Conservation (phyloP, 2,329 filamentous ascomycete species). For the Diatrype stigma region DNA sequence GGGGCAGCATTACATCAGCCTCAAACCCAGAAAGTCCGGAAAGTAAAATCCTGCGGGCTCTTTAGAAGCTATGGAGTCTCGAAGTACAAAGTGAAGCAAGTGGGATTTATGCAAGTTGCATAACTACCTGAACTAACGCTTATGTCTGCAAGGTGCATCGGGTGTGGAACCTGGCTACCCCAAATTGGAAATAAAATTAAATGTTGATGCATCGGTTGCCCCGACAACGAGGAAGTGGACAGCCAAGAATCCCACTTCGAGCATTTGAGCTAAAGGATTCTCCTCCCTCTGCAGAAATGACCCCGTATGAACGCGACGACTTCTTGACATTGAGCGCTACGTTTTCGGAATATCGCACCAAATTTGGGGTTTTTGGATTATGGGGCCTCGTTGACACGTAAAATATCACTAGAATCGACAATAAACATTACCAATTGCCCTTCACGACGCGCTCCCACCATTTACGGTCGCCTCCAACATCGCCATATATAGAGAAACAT, state of each 20-base stretch:
- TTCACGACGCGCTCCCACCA: too few species aligned
- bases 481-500: constrained; percentile 6
- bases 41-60: too few species aligned
- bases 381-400: constrained; percentile 37
- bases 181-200: background rate
- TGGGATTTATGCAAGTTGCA: too few species aligned
- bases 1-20: too few species aligned
- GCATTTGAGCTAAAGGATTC: background rate
- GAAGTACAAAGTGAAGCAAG: too few species aligned
- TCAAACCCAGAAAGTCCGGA: too few species aligned
- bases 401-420: constrained; percentile 28
- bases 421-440: constrained; percentile 22
- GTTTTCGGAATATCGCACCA: constrained; percentile 31
- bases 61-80: too few species aligned
- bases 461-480: constrained; percentile 4
- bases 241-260: constrained; percentile 2
- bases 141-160: background rate
- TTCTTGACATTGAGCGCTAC: constrained; percentile 30
- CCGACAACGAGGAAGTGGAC: constrained; percentile 18
- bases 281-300: background rate
- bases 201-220: constrained; percentile 18
- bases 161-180: background rate
- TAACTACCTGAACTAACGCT: too few species aligned
- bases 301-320: constrained; percentile 21
- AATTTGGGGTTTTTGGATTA: constrained; percentile 30